Base-by-base conservation (phyloP, 495 filamentous ascomycete species). In the Tuber melanosporum region DNA sequence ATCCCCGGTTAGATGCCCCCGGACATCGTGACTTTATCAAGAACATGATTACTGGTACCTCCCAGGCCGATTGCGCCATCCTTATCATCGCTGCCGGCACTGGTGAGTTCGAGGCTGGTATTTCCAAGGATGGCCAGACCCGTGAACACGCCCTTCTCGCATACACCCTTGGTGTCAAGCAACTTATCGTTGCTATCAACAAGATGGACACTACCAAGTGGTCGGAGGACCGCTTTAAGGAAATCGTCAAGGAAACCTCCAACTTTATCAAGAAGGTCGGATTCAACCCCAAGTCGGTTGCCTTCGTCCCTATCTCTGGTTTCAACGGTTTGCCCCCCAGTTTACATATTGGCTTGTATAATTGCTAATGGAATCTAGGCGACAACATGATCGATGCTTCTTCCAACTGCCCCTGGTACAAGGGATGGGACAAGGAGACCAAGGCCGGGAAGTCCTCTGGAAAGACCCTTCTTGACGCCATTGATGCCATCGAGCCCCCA, bases 41-140 rank as follows among this genome's bases (percentile, higher is more conserved):
- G 95, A 98, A 97, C 92, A 99, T 99, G 95, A 99, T 98, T 90
- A 98, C 95, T 89, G 95, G 95, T 92, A 98, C 95, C 84, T 98
- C 95, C 86, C 95, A 98, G 90, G 96, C 96, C 85, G 95, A 99
- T 85, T 98, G 94, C 88, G 95, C 96, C 84, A 93, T 99, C 87
- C 95, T 99, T 90, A 98, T 99, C 89, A 99, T 99, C 88, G 95
- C 95, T 84, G 94, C 95, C 84, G 95, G 95, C 88, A 97, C 94
- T 92, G 95, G 95, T 97, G 95, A 99, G 90, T 99, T 99, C 91
- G 95, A 99, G 91, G 95, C 95, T 92, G 95, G 95, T 98, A 99
- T 99, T 92, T 99, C 95, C 91, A 99, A 99, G 93, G 95, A 99
- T 93, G 95, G 95, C 88, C 95, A 99, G 92, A 99, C 95, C 84